Evolutionary conservation across 1,139 yeast species (phyloP).

Genomic region (Scheffersomyces illinoinensis): DNA sequence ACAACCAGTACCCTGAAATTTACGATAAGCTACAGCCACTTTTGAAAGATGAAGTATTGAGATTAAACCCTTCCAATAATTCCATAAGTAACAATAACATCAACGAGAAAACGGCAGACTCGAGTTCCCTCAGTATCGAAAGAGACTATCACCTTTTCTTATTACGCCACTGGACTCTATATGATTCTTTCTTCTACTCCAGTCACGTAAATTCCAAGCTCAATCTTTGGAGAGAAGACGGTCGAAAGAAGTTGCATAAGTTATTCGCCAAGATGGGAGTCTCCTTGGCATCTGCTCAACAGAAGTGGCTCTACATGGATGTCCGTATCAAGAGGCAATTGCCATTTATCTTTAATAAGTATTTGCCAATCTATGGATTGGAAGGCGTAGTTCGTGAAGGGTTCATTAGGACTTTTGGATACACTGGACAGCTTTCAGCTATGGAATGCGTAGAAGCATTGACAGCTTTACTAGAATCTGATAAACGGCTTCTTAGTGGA

Average conservation of each 20-base stretch:
- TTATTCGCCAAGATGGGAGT: conserved; percentile 97
- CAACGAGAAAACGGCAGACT: conserved; percentile 57
- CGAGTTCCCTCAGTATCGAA: conserved; percentile 65
- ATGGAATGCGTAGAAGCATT: conserved; percentile 91
- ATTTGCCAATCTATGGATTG: conserved; percentile 74
- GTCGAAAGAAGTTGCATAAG: conserved; percentile 81
- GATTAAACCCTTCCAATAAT: conserved; percentile 48
- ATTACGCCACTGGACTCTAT: conserved; percentile 89
- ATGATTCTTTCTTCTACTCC: conserved; percentile 87
- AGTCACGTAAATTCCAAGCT: conserved; percentile 87
- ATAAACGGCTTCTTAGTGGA: conserved; percentile 32
- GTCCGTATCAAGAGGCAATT: conserved; percentile 73
- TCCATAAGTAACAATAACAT: conserved; percentile 13
- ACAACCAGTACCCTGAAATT: conserved; percentile 71
- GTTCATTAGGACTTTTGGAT: conserved; percentile 82
- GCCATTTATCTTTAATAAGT: conserved; percentile 66
- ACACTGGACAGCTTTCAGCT: conserved; percentile 83
- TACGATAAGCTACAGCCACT: conserved; percentile 74
- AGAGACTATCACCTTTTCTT: conserved; percentile 85
- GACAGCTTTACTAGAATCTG: conserved; percentile 79
- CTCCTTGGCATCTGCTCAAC: conserved; percentile 82
- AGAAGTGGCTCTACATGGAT: conserved; percentile 92
- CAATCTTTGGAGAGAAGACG: conserved; percentile 89
- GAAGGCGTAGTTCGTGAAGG: conserved; percentile 87
- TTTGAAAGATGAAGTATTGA: conserved; percentile 77